Percentiles rank a stretch among this genome's conserved stretches.
phyloP scores from a whole-genome alignment of 78 protist species.

The Isochrysis galbana region DNA sequence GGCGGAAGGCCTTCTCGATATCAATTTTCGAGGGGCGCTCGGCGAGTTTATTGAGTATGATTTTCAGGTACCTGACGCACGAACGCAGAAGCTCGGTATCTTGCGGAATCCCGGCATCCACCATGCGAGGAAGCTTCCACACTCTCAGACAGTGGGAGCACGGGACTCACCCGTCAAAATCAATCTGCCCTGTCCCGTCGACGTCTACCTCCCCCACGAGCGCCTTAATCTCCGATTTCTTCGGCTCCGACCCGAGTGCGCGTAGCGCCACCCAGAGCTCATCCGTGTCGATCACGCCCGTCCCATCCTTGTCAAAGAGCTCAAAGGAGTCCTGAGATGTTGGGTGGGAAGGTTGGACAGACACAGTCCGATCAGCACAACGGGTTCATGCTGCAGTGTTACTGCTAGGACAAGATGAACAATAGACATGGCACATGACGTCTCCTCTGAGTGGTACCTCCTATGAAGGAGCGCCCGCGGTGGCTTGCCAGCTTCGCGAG shows the following conservation, averaged over 20 bases:
- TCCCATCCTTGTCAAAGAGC: background rate
- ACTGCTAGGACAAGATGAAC: background rate
- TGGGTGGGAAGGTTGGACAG: background rate
- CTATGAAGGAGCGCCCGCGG: background rate
- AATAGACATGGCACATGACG: background rate
- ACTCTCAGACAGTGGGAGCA: background rate
- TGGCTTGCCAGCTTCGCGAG: background rate
- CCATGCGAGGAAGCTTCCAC: background rate
- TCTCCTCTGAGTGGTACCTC: background rate
- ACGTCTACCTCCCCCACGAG: background rate
- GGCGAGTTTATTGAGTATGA: background rate
- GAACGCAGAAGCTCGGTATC: background rate
- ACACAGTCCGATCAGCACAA: background rate
- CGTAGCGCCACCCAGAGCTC: background rate
- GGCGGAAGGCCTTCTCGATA: background rate
- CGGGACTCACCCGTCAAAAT: background rate
- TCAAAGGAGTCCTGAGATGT: background rate
- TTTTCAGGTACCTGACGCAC: background rate
- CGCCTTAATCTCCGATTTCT: background rate
- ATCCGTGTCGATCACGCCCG: background rate
- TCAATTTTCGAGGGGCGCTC: background rate
- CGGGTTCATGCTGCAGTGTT: background rate
- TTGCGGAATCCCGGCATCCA: background rate
- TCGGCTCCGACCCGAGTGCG: constrained; percentile 8
- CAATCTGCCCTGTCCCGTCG: background rate